phyloP scores from a whole-genome alignment of 2,329 filamentous ascomycete genomes.

The Xylaria polymorpha region DNA sequence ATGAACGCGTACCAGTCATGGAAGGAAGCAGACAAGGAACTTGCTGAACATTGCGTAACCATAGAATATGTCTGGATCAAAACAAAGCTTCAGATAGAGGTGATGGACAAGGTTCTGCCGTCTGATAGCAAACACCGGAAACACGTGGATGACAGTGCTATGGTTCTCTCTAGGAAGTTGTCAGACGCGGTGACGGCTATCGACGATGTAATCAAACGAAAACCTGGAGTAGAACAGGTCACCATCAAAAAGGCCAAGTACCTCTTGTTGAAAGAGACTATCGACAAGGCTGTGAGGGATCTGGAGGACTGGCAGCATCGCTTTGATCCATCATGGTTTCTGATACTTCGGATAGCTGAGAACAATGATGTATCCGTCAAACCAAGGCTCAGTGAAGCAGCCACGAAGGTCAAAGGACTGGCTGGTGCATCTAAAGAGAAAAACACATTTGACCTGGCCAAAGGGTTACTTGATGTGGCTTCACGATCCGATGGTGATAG shows the following conservation, averaged over 20 bases:
- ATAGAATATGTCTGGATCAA: slow-evolving; percentile 23
- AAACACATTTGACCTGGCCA: too few species aligned
- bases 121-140: slow-evolving; percentile 1
- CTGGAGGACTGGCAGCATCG: slow-evolving; percentile 18
- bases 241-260: too few species aligned
- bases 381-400: too few species aligned
- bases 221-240: not conserved
- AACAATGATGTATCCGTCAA: too few species aligned
- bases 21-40: slow-evolving; percentile 14
- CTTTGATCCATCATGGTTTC: slow-evolving; percentile 23
- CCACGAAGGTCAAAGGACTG: too few species aligned
- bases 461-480: too few species aligned
- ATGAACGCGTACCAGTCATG: slow-evolving; percentile 11
- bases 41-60: slow-evolving; percentile 1
- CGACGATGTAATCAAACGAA: slow-evolving; percentile 19
- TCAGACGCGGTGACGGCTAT: slow-evolving; percentile 7
- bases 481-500: not conserved
- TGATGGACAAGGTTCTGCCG: slow-evolving; percentile 8
- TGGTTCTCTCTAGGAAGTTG: slow-evolving; percentile 14
- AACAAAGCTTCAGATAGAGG: slow-evolving; percentile 17
- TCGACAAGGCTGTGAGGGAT: slow-evolving; percentile 7
- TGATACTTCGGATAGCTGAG: slow-evolving; percentile 8
- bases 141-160: slow-evolving; percentile 13
- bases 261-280: slow-evolving; percentile 1
- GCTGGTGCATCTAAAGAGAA: too few species aligned